Evolutionary conservation across 257 asterid species (phyloP).

Genomic region (Salvia splendens): DNA sequence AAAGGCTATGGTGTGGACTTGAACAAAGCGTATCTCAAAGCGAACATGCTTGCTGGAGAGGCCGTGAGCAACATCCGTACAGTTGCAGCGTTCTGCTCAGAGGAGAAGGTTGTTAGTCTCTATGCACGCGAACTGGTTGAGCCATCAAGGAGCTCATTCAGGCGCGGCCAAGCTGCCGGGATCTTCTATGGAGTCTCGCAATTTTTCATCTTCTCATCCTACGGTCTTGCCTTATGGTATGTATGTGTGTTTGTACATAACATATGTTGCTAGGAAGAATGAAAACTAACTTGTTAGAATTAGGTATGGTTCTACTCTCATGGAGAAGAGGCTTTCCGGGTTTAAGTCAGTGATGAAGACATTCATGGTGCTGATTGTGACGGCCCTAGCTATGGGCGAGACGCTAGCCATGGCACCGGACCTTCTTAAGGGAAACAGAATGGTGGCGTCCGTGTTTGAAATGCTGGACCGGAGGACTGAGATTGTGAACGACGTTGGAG

Average conservation of each 20-base stretch:
- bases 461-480: constrained; percentile 77
- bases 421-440: constrained; percentile 82
- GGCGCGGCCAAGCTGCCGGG: constrained; percentile 95
- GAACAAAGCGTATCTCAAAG: constrained; percentile 90
- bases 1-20: constrained; percentile 88
- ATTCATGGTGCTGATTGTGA: constrained; percentile 85
- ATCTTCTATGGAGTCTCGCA: constrained; percentile 88
- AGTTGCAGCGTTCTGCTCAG: constrained; percentile 91
- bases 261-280: too few relatives aligned
- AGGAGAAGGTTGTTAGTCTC: constrained; percentile 78
- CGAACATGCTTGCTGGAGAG: constrained; percentile 97
- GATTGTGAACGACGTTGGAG: constrained; percentile 73
- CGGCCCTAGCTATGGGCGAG: constrained; percentile 97
- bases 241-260: too few relatives aligned
- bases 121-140: constrained; percentile 72
- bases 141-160: constrained; percentile 73
- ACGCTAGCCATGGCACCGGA: constrained; percentile 99
- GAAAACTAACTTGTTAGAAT: not conserved
- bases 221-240: constrained; percentile 95
- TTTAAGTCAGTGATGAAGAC: constrained; percentile 88
- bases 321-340: constrained; percentile 80
- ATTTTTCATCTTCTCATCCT: constrained; percentile 90
- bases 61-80: constrained; percentile 97
- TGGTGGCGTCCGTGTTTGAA: constrained; percentile 89
- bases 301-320: constrained; percentile 81